phyloP scores from a whole-genome alignment of 2,329 filamentous ascomycete genomes.

The Xylariaceae sp. region DNA sequence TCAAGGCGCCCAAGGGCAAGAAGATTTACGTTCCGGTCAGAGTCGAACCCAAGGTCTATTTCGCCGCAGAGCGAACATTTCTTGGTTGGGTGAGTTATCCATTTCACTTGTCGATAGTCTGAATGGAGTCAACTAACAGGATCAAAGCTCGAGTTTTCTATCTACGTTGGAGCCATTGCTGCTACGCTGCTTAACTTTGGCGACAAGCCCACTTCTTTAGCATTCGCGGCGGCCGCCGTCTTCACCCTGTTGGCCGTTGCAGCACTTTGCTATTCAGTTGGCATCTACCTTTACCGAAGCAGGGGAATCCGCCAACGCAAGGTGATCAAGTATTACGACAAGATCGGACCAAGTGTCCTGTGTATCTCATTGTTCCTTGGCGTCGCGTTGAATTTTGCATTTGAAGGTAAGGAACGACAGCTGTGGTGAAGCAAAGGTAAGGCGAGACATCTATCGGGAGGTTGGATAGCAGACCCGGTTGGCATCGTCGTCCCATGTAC shows the following conservation, averaged over 20 bases:
- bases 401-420: conserved; percentile 60
- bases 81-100: conserved; percentile 70
- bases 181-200: conserved; percentile 81
- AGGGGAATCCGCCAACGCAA: conserved; percentile 75
- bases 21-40: conserved; percentile 93
- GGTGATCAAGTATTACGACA: conserved; percentile 89
- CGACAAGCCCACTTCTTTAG: conserved; percentile 47
- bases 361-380: conserved; percentile 69
- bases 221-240: conserved; percentile 64
- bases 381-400: conserved; percentile 72
- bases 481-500: not conserved
- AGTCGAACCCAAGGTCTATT: conserved; percentile 96
- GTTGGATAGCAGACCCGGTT: not conserved
- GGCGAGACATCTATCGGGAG: not conserved
- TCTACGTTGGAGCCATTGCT: conserved; percentile 85
- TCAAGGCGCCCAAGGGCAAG: conserved; percentile 75
- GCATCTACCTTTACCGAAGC: conserved; percentile 83
- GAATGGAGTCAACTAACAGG: conserved; percentile 1
- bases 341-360: conserved; percentile 73
- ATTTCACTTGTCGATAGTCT: not conserved
- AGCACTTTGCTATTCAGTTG: conserved; percentile 76
- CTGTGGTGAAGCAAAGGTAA: conserved; percentile 41
- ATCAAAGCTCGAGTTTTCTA: conserved; percentile 80
- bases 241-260: conserved; percentile 79
- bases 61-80: conserved; percentile 93